Evolutionary conservation across 2,329 filamentous ascomycete species (phyloP).

Genomic region (Graphilbum sp.): DNA sequence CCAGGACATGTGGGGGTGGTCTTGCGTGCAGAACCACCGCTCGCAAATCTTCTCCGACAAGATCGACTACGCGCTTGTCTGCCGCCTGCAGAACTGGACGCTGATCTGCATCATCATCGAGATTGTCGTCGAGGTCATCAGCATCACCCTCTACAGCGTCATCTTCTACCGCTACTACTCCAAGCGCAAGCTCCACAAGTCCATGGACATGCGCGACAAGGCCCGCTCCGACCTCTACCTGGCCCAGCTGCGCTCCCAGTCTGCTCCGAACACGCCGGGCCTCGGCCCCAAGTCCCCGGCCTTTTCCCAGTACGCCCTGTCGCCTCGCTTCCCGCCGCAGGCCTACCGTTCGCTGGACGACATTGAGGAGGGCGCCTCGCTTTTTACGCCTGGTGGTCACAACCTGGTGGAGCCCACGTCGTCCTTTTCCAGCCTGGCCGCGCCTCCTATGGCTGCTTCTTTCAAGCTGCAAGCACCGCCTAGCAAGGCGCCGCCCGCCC

Average conservation of each 20-base stretch:
- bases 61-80: slow-evolving; percentile 78
- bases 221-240: slow-evolving; percentile 92
- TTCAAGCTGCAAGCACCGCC: slow-evolving; percentile 84
- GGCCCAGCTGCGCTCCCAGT: slow-evolving; percentile 67
- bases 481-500: slow-evolving; percentile 58
- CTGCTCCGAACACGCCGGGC: slow-evolving; percentile 86
- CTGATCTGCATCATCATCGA: slow-evolving; percentile 96
- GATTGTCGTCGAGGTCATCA: slow-evolving; percentile 79
- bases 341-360: slow-evolving; percentile 29
- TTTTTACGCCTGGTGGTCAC: slow-evolving; percentile 34
- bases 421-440: slow-evolving; percentile 33
- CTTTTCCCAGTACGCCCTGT: slow-evolving; percentile 36
- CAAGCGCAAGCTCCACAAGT: slow-evolving; percentile 88
- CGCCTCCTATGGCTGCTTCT: slow-evolving; percentile 21
- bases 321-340: slow-evolving; percentile 43
- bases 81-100: slow-evolving; percentile 87
- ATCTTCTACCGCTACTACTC: slow-evolving; percentile 97
- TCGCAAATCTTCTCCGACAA: slow-evolving; percentile 61
- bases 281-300: slow-evolving; percentile 55
- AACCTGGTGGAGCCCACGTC: slow-evolving; percentile 47
- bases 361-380: slow-evolving; percentile 26
- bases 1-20: slow-evolving; percentile 96
- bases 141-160: slow-evolving; percentile 81
- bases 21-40: slow-evolving; percentile 80
- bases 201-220: slow-evolving; percentile 89